These are phyloP conservation scores for Immersiporthe knoxdaviesiana DNA, from an alignment of 2,329 filamentous ascomycete species.

Conservation along the genomic window DNA sequence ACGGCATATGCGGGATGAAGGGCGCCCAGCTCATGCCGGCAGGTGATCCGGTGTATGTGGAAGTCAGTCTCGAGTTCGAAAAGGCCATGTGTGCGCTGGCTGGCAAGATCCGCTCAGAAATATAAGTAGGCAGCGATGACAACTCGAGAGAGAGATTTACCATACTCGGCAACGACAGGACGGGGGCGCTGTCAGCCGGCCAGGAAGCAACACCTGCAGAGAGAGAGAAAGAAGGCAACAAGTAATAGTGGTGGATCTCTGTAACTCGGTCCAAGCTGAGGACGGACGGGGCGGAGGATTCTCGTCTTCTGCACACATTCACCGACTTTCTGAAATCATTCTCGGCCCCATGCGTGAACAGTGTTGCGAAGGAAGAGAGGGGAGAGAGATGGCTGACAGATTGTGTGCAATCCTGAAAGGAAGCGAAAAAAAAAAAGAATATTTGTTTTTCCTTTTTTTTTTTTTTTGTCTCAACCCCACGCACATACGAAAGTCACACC, in stretches of 20 bases:
- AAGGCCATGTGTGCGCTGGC: conserved; percentile 23
- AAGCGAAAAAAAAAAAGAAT: background rate
- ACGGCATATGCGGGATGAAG: conserved; percentile 46
- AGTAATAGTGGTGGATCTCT: background rate
- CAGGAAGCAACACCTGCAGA: background rate
- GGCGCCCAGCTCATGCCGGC: conserved; percentile 22
- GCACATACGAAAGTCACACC: background rate
- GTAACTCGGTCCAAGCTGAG: background rate
- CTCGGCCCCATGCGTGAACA: background rate
- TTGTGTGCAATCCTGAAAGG: background rate
- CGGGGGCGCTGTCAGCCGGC: background rate
- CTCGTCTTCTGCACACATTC: background rate
- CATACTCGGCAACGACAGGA: background rate
- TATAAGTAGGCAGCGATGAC: background rate
- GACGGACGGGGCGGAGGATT: background rate
- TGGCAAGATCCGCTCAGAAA: background rate
- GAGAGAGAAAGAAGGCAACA: background rate
- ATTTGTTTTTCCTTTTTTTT: no score
- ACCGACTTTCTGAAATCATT: conserved; percentile 6
- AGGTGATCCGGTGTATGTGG: conserved; percentile 22
- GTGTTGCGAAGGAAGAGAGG: background rate
- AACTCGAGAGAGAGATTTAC: background rate
- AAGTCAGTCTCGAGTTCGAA: conserved; percentile 23
- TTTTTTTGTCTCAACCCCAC: background rate
- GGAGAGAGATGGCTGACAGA: background rate